Percentiles rank a stretch among this genome's conserved stretches.
Evolutionary conservation across 2,329 filamentous ascomycete species (phyloP).

Genomic region (Fusarium newnesense): DNA sequence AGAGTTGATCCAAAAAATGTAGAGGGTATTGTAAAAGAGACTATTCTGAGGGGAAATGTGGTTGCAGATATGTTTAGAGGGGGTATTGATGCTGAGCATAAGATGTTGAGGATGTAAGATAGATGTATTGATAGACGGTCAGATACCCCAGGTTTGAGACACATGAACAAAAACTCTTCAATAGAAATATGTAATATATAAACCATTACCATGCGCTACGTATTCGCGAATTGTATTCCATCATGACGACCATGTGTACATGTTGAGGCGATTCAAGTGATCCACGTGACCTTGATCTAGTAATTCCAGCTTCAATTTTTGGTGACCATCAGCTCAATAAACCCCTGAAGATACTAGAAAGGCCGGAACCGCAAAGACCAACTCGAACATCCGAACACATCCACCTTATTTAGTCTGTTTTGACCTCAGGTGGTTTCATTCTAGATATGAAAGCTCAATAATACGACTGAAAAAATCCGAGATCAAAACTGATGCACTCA

Average conservation of each 20-base stretch:
- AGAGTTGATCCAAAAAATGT: slow-evolving; percentile 80
- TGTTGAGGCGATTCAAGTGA: neutral
- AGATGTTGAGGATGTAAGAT: slow-evolving; percentile 59
- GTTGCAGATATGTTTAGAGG: slow-evolving; percentile 79
- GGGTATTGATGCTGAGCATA: slow-evolving; percentile 66
- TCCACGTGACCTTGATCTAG: slow-evolving; percentile 35
- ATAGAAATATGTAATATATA: neutral
- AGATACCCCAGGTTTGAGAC: slow-evolving; percentile 22
- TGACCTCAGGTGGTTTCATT: neutral
- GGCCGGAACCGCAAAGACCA: neutral
- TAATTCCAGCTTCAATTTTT: slow-evolving; percentile 10
- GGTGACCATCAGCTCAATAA: neutral
- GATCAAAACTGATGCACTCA: neutral
- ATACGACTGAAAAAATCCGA: neutral
- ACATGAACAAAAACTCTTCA: neutral
- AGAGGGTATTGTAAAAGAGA: slow-evolving; percentile 79
- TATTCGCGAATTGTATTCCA: neutral
- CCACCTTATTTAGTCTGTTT: accelerated
- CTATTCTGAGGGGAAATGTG: slow-evolving; percentile 72
- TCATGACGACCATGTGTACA: neutral
- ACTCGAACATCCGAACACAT: neutral
- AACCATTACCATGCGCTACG: neutral
- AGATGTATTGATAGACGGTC: neutral
- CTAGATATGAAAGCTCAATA: neutral
- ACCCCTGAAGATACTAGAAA: neutral